Conservation (phyloP, 2,329 filamentous ascomycete species). For the Microcera coccophila region DNA sequence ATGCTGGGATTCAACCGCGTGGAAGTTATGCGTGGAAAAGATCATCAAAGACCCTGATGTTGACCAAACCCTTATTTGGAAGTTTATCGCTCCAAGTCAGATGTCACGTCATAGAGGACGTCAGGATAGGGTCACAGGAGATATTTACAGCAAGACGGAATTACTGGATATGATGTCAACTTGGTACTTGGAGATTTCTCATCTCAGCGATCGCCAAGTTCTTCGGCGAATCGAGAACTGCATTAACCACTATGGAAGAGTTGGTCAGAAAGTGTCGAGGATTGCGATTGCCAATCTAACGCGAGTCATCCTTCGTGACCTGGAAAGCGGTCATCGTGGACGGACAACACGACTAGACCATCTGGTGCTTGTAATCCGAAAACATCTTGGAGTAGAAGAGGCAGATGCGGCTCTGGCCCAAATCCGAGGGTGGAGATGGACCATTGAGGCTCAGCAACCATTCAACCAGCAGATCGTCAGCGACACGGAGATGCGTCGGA, state of each 20-base stretch:
- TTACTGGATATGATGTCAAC: conserved; percentile 31
- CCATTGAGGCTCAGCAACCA: conserved; percentile 6
- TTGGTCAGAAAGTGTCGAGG: conserved; percentile 22
- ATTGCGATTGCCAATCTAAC: conserved; percentile 27
- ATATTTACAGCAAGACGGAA: conserved; percentile 12
- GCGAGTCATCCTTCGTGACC: conserved; percentile 29
- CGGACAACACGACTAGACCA: conserved; percentile 30
- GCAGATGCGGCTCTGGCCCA: conserved; percentile 11
- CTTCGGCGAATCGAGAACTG: conserved; percentile 30
- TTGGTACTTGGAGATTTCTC: conserved; percentile 27
- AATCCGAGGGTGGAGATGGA: conserved; percentile 22
- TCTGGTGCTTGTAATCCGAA: conserved; percentile 25
- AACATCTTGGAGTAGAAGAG: conserved; percentile 15
- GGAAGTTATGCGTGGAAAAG: conserved; percentile 29
- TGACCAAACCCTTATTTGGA: conserved; percentile 24
- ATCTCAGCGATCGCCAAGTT: conserved; percentile 28
- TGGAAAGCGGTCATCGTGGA: conserved; percentile 32
- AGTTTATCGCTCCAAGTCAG: conserved; percentile 21
- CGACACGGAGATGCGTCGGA: background rate
- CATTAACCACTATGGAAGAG: conserved; percentile 21
- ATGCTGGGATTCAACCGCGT: conserved; percentile 32
- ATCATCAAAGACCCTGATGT: conserved; percentile 33
- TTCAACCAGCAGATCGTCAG: background rate
- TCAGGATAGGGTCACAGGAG: background rate
- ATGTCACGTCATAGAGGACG: background rate